phyloP scores from a whole-genome alignment of 78 protist genomes.

The slime mould (Dictyostelium discoideum) region dicty_2.7 NC_007089.4:4350501-4351000 shows the following conservation, averaged over 20 bases:
- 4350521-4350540: slow-evolving; percentile 37
- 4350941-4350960: slow-evolving; percentile 89
- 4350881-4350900: not conserved
- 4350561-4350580: slow-evolving; percentile 96
- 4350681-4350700: slow-evolving; percentile 57
- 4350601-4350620: not conserved
- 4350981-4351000: slow-evolving; percentile 45
- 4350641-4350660: not conserved
- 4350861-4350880: not conserved
- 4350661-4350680: not conserved
- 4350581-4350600: slow-evolving; percentile 82
- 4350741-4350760: slow-evolving; percentile 17
- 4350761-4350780: slow-evolving; percentile 89
- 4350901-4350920: not conserved
- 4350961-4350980: slow-evolving; percentile 51
- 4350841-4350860: not conserved
- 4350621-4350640: not conserved
- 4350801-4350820: slow-evolving; percentile 80
- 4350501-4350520: slow-evolving; percentile 3
- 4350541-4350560: slow-evolving; percentile 90
- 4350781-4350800: slow-evolving; percentile 88
- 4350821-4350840: slow-evolving; percentile 61
- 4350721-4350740: slow-evolving; percentile 28
- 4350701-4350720: slow-evolving; percentile 22
- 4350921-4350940: slow-evolving; percentile 22